Conservation (phyloP, 345 rosid genomes). For the Angophora floribunda region DNA sequence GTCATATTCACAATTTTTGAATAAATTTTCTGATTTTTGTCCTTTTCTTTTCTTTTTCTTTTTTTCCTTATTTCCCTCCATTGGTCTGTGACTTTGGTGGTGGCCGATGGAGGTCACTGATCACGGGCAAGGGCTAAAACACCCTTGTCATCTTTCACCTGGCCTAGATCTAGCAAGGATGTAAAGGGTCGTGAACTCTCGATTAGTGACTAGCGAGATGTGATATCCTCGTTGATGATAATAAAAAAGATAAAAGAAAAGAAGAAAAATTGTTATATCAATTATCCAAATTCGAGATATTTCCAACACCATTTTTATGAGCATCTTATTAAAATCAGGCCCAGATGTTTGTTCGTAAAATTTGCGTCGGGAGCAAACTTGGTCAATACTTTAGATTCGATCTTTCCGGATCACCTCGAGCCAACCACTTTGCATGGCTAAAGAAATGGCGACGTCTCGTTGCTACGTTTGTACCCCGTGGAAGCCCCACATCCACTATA, state of each 20-base stretch:
- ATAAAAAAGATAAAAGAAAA: too few relatives aligned
- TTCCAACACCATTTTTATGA: background rate
- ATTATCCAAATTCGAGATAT: too few relatives aligned
- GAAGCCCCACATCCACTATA: background rate
- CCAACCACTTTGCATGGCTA: background rate
- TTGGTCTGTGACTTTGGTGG: rapidly evolving
- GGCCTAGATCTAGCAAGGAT: background rate
- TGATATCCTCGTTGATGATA: too few relatives aligned
- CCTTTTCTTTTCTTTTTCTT: too few relatives aligned
- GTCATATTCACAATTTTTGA: too few relatives aligned
- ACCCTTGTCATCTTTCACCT: background rate
- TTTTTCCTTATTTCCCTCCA: background rate
- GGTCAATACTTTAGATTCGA: background rate
- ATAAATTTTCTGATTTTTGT: too few relatives aligned
- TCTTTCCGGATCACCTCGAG: background rate
- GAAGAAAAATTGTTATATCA: too few relatives aligned
- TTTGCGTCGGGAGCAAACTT: background rate
- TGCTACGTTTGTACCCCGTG: background rate
- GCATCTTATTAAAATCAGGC: background rate
- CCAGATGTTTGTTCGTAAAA: background rate
- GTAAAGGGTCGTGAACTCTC: background rate
- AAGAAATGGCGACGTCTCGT: background rate
- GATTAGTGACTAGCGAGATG: background rate
- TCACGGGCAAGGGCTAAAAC: background rate
- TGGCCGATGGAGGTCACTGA: too few relatives aligned